Percentiles rank a stretch among this genome's conserved stretches.
phyloP scores from a whole-genome alignment of 148 eudicot species.

The Cornus kousa region DNA sequence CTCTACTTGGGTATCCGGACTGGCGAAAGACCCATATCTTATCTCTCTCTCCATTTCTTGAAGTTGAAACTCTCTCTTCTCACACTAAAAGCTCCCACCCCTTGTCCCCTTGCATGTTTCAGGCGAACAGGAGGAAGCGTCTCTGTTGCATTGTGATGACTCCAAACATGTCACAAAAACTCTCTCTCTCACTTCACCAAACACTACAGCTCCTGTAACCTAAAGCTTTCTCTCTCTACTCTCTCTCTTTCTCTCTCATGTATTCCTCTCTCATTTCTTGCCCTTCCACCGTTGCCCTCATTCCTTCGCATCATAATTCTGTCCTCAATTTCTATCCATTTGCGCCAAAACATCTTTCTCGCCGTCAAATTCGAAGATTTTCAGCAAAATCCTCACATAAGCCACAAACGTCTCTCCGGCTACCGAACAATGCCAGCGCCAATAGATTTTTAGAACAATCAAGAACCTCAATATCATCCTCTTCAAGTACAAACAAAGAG shows the following conservation, averaged over 20 bases:
- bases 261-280: conserved; percentile 5
- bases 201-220: background rate
- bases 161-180: background rate
- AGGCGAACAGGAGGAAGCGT: background rate
- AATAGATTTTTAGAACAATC: background rate
- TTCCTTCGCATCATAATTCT: background rate
- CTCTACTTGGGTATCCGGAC: too few species aligned
- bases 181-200: background rate
- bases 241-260: conserved; percentile 12
- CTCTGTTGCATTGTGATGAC: background rate
- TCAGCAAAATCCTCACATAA: conserved; percentile 13
- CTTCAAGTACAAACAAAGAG: background rate
- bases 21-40: too few species aligned
- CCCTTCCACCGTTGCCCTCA: background rate
- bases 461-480: background rate
- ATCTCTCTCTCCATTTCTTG: background rate
- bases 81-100: background rate
- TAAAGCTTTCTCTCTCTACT: too few species aligned
- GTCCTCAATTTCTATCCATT: conserved; percentile 10
- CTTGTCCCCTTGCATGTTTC: background rate
- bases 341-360: background rate
- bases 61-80: background rate
- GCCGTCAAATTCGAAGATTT: conserved; percentile 5
- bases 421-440: background rate
- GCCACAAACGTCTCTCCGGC: background rate